Conservation (phyloP, 768 basidiomycete genomes). For the Lentinus tigrinus region DNA sequence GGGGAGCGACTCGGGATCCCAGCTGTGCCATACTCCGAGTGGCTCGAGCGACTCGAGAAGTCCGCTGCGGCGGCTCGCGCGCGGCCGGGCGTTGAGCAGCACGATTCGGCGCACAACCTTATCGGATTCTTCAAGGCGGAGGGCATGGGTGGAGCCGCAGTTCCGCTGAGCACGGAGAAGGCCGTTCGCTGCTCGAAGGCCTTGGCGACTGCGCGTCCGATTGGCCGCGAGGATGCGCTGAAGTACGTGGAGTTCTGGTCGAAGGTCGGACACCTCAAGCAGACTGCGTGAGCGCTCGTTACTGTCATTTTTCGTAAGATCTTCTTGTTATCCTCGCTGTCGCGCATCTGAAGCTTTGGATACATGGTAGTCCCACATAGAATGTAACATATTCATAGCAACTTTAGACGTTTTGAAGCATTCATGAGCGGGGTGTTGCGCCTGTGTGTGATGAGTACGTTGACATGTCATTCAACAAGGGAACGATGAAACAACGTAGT, state of each 20-base stretch:
- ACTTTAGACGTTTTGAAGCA: no score
- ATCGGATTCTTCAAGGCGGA: slow-evolving; percentile 14
- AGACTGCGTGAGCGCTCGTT: no score
- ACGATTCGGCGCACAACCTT: slow-evolving; percentile 17
- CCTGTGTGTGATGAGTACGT: no score
- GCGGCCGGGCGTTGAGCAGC: slow-evolving; percentile 2
- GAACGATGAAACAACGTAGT: no score
- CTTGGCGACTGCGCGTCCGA: slow-evolving; percentile 7
- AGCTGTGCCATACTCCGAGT: slow-evolving; percentile 23
- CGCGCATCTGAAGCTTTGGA: no score
- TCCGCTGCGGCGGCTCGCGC: slow-evolving; percentile 6
- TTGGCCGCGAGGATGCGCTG: slow-evolving; percentile 17
- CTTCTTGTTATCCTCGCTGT: no score
- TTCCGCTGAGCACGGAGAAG: slow-evolving; percentile 10
- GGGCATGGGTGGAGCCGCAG: slow-evolving; percentile 12
- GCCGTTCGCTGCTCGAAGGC: slow-evolving; percentile 14
- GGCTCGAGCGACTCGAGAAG: slow-evolving; percentile 23
- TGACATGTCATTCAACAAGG: no score
- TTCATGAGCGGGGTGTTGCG: no score
- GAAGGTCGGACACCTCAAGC: neutral
- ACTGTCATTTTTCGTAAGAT: no score
- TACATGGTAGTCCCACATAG: no score
- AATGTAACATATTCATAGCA: no score
- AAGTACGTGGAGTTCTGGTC: slow-evolving; percentile 17
- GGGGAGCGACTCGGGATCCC: slow-evolving; percentile 19